Base-by-base conservation (phyloP, 805 yeast genomes). In the Grigorovia jiainica region DNA sequence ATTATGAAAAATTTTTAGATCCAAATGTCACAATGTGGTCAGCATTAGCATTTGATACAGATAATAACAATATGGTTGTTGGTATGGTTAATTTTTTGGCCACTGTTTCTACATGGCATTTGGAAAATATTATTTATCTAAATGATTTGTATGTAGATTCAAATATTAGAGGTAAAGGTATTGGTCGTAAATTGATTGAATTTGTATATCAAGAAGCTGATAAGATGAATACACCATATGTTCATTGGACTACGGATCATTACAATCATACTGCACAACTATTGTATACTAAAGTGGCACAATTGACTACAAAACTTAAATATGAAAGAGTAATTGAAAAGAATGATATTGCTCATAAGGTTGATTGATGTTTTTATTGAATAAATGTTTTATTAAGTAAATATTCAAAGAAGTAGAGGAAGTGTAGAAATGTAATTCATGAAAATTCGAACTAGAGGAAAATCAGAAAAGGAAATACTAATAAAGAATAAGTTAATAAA, bases 251-350 rank as follows among this genome's bases (percentile, higher is more conserved):
- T 41, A 75, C 80, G 3, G 75, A 71, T 48, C 60, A 61, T 40
- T 71, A 66, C 40, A 76, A 76, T 53, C 79, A 75, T 52, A 55
- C 79, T 16, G 81, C 80, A 2, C 80, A 76, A 54, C 47, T 75
- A 53, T 62, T 75, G 48, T 75, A 75, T 51, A 67, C 73, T 17
- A 74, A 68, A 49, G 71, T 75, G 23, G 79, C 75, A 16, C 59
- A 57, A 17, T 64, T 63, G 45, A 52, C 61, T 5, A 68, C 72
- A 1, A 66, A 67, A 40, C 55, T 67, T 44, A 40, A 54, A 11
- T 71, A 71, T 52, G 51, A 52, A 40, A 59, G 69, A 44, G 33
- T 13, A 16, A 16, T 27, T 25, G 20, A 36, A 10, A 16, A 13
- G 6, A 15, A 23, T 23, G n/a, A n/a, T n/a, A n/a, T n/a, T n/a